phyloP scores from a whole-genome alignment of 2,329 filamentous ascomycete species.

The Sarocladiaceae sp. region DNA sequence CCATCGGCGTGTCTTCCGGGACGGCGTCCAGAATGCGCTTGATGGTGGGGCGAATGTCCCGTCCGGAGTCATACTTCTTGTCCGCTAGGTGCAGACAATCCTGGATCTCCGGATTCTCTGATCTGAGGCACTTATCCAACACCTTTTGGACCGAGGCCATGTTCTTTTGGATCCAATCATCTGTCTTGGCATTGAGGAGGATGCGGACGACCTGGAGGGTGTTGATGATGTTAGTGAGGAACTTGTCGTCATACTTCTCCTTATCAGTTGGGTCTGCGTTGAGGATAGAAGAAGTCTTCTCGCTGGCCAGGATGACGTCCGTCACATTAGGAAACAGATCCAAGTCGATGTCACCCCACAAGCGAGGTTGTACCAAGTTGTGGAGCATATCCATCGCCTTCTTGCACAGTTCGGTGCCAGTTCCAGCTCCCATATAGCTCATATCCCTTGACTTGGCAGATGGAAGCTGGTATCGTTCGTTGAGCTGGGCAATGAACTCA shows the following conservation, averaged over 20 bases:
- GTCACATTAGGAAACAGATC: slow-evolving; percentile 89
- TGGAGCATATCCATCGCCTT: slow-evolving; percentile 77
- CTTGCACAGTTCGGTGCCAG: slow-evolving; percentile 65
- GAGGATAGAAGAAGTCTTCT: slow-evolving; percentile 61
- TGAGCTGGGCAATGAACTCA: slow-evolving; percentile 85
- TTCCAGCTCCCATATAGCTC: slow-evolving; percentile 8
- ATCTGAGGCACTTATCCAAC: slow-evolving; percentile 81
- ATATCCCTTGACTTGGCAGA: slow-evolving; percentile 60
- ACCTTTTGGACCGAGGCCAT: slow-evolving; percentile 76
- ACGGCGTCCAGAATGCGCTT: slow-evolving; percentile 82
- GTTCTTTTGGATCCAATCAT: slow-evolving; percentile 84
- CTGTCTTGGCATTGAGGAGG: slow-evolving; percentile 77
- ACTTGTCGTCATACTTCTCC: slow-evolving; percentile 75
- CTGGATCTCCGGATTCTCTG: slow-evolving; percentile 86
- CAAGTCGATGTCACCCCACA: slow-evolving; percentile 88
- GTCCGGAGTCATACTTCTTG: slow-evolving; percentile 61
- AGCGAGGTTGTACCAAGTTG: slow-evolving; percentile 76
- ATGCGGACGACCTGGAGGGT: slow-evolving; percentile 88
- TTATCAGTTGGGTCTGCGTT: slow-evolving; percentile 55
- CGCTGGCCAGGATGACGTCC: slow-evolving; percentile 75
- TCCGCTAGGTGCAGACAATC: slow-evolving; percentile 79
- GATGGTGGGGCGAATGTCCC: slow-evolving; percentile 67
- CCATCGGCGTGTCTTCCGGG: slow-evolving; percentile 67
- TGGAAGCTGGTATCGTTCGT: slow-evolving; percentile 75
- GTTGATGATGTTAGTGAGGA: slow-evolving; percentile 84